Conservation (phyloP, 495 filamentous ascomycete genomes). For the Aspergillus heteromorphus region DNA sequence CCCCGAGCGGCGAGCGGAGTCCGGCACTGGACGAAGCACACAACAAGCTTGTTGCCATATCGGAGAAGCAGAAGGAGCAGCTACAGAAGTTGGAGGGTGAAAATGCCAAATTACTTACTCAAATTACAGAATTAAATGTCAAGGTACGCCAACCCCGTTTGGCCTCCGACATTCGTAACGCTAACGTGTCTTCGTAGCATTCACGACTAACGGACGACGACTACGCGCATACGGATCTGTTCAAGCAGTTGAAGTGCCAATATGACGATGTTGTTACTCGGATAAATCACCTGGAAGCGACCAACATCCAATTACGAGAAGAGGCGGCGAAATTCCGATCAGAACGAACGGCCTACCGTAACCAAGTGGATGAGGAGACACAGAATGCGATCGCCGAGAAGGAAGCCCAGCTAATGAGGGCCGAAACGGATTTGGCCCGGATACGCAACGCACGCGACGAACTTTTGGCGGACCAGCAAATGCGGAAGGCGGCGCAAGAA, state of each 20-base stretch:
- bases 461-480: conserved; percentile 70
- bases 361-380: conserved; percentile 71
- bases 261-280: conserved; percentile 89
- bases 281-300: conserved; percentile 86
- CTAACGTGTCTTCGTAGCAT: conserved; percentile 31
- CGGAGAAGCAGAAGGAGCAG: conserved; percentile 81
- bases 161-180: not conserved
- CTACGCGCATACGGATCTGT: conserved; percentile 84
- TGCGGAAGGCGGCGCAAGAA: conserved; percentile 71
- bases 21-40: conserved; percentile 62
- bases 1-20: conserved; percentile 42
- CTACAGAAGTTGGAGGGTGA: conserved; percentile 70
- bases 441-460: conserved; percentile 81
- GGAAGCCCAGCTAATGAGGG: conserved; percentile 71
- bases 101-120: conserved; percentile 70
- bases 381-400: conserved; percentile 64
- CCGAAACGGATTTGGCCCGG: conserved; percentile 79
- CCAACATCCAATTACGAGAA: conserved; percentile 76
- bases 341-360: conserved; percentile 76
- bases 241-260: conserved; percentile 83
- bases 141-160: conserved; percentile 36
- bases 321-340: conserved; percentile 78
- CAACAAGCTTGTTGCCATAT: conserved; percentile 66
- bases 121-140: conserved; percentile 65
- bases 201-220: conserved; percentile 84